Base-by-base conservation (phyloP, 2,329 filamentous ascomycete genomes). In the Nemania sp. region DNA sequence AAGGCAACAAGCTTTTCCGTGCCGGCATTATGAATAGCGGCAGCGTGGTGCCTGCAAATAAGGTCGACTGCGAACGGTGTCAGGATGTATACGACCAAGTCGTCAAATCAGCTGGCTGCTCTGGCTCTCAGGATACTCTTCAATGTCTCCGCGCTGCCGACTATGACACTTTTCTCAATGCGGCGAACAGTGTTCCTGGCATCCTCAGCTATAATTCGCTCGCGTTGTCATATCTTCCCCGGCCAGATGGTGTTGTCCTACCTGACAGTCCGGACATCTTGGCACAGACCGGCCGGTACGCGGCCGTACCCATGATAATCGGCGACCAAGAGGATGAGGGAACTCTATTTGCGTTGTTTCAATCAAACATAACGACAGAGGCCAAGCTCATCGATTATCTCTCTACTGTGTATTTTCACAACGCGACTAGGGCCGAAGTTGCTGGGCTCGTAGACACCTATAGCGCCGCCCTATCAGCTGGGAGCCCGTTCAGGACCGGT, bases 251-350 rank as follows among this genome's bases (percentile, higher is more conserved):
- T 29, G 81, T 71, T 1, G 80, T 82, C 4, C 79, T 92, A 9
- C 81, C 84, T 0, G 78, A 82, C 2, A 89, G 85, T 5, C 87
- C 89, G 0, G 89, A 93, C 0, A 56, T 81, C 0, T 77, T 90
- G 4, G 76, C 82, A 1, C 57, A 67, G 2, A 68, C 72, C 0
- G 85, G 87, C 13, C 80, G 80, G 62, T 87, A 85, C 64, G 81
- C 85, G 7, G 79, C 80, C 12, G 82, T 88, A 0, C 86, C 86
- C 2, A 81, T 88, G 70, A 88, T 89, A 57, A 82, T 90, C 40
- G 90, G 90, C 43, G 83, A 91, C 70, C 89, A 92, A 73, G 90
- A 93, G 77, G 90, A 94, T 70, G 90, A 94, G 74, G 90, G 90
- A 17, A 92, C 90, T 0, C 74, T 93, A 1, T 92, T 93, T 71